Evolutionary conservation across 2,329 filamentous ascomycete species (phyloP).

Genomic region (Cladophialophora yegresii): DNA sequence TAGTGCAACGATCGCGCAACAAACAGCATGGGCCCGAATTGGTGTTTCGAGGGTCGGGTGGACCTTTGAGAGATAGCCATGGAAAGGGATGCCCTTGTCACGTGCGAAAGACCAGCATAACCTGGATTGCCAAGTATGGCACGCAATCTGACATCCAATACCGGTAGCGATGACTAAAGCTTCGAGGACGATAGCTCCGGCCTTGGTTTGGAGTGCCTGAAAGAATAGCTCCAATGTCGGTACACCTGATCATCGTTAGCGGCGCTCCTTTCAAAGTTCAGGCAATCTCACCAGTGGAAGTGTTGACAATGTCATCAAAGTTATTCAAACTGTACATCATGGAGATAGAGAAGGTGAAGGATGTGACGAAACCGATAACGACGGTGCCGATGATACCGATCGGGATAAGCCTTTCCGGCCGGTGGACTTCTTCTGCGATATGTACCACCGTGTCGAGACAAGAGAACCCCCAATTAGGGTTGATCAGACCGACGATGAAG

Average conservation of each 20-base stretch:
- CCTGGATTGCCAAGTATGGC: slow-evolving; percentile 55
- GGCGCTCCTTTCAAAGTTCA: too few species aligned
- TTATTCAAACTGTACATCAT: slow-evolving; percentile 55
- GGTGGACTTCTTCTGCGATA: slow-evolving; percentile 53
- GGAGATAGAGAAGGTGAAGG: slow-evolving; percentile 43
- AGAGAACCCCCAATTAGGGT: neutral
- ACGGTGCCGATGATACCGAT: slow-evolving; percentile 55
- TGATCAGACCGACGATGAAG: slow-evolving; percentile 49
- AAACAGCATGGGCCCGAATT: slow-evolving; percentile 52
- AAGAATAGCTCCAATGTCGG: slow-evolving; percentile 57
- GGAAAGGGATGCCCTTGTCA: slow-evolving; percentile 24
- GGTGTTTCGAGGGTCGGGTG: slow-evolving; percentile 43
- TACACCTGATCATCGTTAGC: too few species aligned
- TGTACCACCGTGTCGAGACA: slow-evolving; percentile 33
- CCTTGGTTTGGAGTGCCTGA: slow-evolving; percentile 43
- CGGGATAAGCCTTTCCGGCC: slow-evolving; percentile 52
- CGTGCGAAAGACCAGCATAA: slow-evolving; percentile 43
- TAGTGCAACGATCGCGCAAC: slow-evolving; percentile 49
- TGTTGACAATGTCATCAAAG: slow-evolving; percentile 45
- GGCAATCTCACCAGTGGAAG: slow-evolving; percentile 42
- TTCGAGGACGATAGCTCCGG: slow-evolving; percentile 48
- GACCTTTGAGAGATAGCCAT: slow-evolving; percentile 16
- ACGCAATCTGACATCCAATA: slow-evolving; percentile 50
- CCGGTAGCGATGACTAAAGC: slow-evolving; percentile 51
- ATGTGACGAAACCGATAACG: slow-evolving; percentile 52